Base-by-base conservation (phyloP, 805 yeast genomes). In the Wickerhamiella allomyrinae region DNA sequence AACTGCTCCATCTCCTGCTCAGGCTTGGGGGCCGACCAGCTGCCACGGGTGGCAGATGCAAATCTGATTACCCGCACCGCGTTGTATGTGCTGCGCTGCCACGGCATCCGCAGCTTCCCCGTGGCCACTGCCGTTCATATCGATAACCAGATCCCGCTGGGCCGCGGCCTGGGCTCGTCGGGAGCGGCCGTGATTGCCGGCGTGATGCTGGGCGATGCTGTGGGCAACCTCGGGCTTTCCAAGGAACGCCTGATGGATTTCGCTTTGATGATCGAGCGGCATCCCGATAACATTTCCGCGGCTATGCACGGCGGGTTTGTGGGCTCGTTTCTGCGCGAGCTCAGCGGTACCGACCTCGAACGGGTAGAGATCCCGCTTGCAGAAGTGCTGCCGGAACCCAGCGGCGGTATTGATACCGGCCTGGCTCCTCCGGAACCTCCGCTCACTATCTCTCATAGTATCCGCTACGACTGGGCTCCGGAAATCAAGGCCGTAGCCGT, bases 111-210 rank as follows among this genome's bases (percentile, higher is more conserved):
- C 42, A 59, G 70, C 29, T 91, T 91, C 66, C 97, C 97, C 37
- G 59, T 65, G 10, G 95, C 95, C 33, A 87, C 97, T 5, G 71
- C 65, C 39, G 69, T 91, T 29, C 81, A 75, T 46, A 91, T 91
- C 43, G 68, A 65, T 47, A 91, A 91, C 61, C 95, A 95, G 25
- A 87, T 91, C 48, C 98, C 98, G 3, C 67, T 91, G 50, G 97
- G 98, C 23, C 77, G 98, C 59, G 98, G 98, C 7, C 69, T 91
- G 45, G 98, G 98, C 2, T 91, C 97, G 1, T 82, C 94, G 3
- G 98, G 96, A 40, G 95, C 97, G 6, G 98, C 98, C 31, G 95
- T 91, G 23, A 97, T 91, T 22, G 97, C 93, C 15, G 98, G 98
- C 57, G 94, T 82, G 10, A 68, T 86, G 65, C 68, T 91, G 35